phyloP scores from a whole-genome alignment of 306 rosid species.

The Cicer yamashitae region DNA sequence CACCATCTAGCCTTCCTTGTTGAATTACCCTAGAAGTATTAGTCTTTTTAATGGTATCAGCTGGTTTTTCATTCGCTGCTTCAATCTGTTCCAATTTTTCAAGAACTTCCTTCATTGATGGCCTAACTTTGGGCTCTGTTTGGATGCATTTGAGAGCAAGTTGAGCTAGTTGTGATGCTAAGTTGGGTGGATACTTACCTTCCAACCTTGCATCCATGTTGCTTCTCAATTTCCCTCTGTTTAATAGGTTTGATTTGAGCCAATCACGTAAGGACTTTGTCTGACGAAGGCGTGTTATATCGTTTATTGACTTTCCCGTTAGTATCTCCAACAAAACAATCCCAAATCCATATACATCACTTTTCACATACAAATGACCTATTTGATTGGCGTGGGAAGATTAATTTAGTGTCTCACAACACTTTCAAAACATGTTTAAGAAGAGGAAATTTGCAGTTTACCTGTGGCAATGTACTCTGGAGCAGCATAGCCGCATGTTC shows the following conservation, averaged over 20 bases:
- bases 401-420: slow-evolving; percentile 10
- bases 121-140: slow-evolving; percentile 66
- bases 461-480: slow-evolving; percentile 84
- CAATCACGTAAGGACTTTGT: slow-evolving; percentile 56
- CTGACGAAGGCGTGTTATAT: slow-evolving; percentile 48
- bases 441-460: slow-evolving; percentile 38
- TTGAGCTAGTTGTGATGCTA: slow-evolving; percentile 64
- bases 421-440: slow-evolving; percentile 10
- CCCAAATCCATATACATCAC: slow-evolving; percentile 91
- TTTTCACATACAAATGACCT: slow-evolving; percentile 83
- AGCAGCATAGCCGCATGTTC: slow-evolving; percentile 83
- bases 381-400: slow-evolving; percentile 30
- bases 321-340: slow-evolving; percentile 77
- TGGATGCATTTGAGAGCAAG: slow-evolving; percentile 76
- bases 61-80: slow-evolving; percentile 59
- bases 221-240: slow-evolving; percentile 60
- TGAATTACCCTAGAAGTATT: slow-evolving; percentile 44
- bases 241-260: slow-evolving; percentile 72
- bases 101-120: slow-evolving; percentile 80
- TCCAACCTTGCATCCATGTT: slow-evolving; percentile 76
- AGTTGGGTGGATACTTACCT: slow-evolving; percentile 78
- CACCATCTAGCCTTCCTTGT: slow-evolving; percentile 51
- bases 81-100: slow-evolving; percentile 68
- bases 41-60: slow-evolving; percentile 49
- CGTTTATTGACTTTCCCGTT: slow-evolving; percentile 65